phyloP scores from a whole-genome alignment of 2,329 filamentous ascomycete genomes.

The Penicillium griseofulvum region DNA sequence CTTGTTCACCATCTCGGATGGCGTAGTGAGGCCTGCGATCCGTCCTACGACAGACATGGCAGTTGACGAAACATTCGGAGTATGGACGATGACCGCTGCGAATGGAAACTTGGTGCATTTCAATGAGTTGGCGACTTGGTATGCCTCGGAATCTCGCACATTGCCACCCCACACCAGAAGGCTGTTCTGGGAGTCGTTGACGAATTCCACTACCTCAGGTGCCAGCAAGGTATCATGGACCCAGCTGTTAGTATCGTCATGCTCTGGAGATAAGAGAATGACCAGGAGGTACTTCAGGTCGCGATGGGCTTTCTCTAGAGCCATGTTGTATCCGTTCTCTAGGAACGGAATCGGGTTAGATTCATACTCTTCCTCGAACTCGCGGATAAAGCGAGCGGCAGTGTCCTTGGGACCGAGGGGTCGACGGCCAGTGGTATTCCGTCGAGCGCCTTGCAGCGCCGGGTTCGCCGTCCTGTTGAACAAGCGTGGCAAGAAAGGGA shows the following conservation, averaged over 20 bases:
- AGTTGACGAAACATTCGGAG: conserved; percentile 76
- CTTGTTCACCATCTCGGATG: conserved; percentile 71
- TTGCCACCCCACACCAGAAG: conserved; percentile 91
- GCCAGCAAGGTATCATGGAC: conserved; percentile 77
- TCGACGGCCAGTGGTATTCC: conserved; percentile 66
- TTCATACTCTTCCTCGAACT: conserved; percentile 94
- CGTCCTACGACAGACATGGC: conserved; percentile 88
- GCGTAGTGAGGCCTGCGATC: conserved; percentile 67
- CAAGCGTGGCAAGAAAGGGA: conserved; percentile 73
- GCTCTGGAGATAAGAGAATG: conserved; percentile 83
- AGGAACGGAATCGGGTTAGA: conserved; percentile 66
- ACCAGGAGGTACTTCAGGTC: conserved; percentile 91
- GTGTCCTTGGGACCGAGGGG: conserved; percentile 82
- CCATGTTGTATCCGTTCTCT: conserved; percentile 88
- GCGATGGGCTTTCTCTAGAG: conserved; percentile 82
- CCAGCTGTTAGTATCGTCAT: conserved; percentile 85
- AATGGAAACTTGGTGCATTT: conserved; percentile 93
- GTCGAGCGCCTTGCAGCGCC: conserved; percentile 45
- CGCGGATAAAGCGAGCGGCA: conserved; percentile 80
- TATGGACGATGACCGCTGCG: conserved; percentile 79
- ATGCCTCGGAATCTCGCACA: conserved; percentile 88
- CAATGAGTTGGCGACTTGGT: conserved; percentile 84
- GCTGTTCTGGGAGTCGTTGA: conserved; percentile 73
- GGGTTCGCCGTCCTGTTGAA: conserved; percentile 50
- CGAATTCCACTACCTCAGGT: conserved; percentile 68